These are phyloP conservation scores for Alternaria burnsii DNA, from an alignment of 2,329 filamentous ascomycete species.

Conservation along the genomic window DNA sequence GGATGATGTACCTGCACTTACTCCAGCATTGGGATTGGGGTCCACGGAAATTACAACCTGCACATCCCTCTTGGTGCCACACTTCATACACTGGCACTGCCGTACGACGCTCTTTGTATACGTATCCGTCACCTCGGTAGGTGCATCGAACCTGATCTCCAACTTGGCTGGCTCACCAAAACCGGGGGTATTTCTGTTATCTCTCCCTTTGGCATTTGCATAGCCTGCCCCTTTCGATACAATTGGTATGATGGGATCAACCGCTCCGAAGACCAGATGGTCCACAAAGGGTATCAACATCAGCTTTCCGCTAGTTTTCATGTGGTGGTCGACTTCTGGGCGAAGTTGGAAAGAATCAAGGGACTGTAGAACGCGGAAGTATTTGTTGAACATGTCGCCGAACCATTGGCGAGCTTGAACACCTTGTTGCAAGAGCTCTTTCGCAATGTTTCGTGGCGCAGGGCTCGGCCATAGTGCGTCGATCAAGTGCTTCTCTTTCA, in stretches of 20 bases:
- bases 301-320: constrained; percentile 43
- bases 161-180: constrained; percentile 44
- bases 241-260: constrained; percentile 48
- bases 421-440: constrained; percentile 43
- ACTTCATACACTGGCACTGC: constrained; percentile 49
- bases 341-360: constrained; percentile 44
- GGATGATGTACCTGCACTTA: constrained; percentile 6
- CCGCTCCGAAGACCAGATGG: constrained; percentile 43
- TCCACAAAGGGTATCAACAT: constrained; percentile 48
- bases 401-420: constrained; percentile 48
- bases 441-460: constrained; percentile 35
- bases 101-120: constrained; percentile 42
- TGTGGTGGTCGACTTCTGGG: constrained; percentile 42
- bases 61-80: constrained; percentile 47
- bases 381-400: constrained; percentile 51
- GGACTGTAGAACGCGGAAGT: constrained; percentile 42
- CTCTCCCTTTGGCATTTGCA: constrained; percentile 32
- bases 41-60: constrained; percentile 46
- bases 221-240: constrained; percentile 43
- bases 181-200: constrained; percentile 16
- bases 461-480: constrained; percentile 48
- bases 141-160: constrained; percentile 48
- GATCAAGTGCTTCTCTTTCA: constrained; percentile 51
- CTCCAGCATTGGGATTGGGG: constrained; percentile 33
- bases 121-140: constrained; percentile 39